A percentile compares a stretch with the other conserved stretches of the same genome.
Evolutionary conservation across 495 filamentous ascomycete species (phyloP).

Genomic region (Ascobolus immersus): DNA sequence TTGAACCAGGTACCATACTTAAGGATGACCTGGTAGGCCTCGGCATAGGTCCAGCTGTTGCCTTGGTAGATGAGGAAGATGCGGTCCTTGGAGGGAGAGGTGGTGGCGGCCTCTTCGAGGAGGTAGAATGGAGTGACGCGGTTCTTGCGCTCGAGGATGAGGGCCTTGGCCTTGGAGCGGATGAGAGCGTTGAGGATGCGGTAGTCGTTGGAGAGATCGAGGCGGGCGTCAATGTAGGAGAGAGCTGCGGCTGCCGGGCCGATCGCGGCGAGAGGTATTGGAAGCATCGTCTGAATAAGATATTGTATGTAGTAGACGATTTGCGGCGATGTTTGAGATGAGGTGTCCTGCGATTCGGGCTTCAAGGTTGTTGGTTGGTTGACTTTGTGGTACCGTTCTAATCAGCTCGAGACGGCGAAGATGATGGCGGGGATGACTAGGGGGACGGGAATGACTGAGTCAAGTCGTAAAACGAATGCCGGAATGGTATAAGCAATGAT

Average conservation of each 20-base stretch:
- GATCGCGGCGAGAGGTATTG: conserved; percentile 16
- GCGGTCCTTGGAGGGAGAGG: conserved; percentile 23
- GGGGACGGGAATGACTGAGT: too few species aligned
- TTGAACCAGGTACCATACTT: conserved; percentile 69
- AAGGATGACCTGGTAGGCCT: conserved; percentile 47
- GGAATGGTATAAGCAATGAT: too few species aligned
- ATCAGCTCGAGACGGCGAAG: too few species aligned
- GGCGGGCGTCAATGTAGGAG: conserved; percentile 62
- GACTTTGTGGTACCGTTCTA: too few species aligned
- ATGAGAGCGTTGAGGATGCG: conserved; percentile 26
- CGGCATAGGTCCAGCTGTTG: conserved; percentile 50
- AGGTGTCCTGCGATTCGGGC: too few species aligned
- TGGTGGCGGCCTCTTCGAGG: conserved; percentile 42
- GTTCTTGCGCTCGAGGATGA: conserved; percentile 32
- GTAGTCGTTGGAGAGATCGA: conserved; percentile 39
- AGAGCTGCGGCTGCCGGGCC: conserved; percentile 28
- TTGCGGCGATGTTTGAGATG: too few species aligned
- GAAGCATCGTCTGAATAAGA: too few species aligned
- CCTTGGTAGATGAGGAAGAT: conserved; percentile 53
- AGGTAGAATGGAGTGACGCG: conserved; percentile 52
- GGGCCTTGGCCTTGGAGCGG: conserved; percentile 18
- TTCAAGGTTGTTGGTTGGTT: too few species aligned
- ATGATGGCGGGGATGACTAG: too few species aligned
- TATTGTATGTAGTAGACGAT: too few species aligned
- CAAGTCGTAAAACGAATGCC: too few species aligned